Evolutionary conservation across 2,329 filamentous ascomycete genomes (phyloP).

Genomic region (Periconia sp.): DNA sequence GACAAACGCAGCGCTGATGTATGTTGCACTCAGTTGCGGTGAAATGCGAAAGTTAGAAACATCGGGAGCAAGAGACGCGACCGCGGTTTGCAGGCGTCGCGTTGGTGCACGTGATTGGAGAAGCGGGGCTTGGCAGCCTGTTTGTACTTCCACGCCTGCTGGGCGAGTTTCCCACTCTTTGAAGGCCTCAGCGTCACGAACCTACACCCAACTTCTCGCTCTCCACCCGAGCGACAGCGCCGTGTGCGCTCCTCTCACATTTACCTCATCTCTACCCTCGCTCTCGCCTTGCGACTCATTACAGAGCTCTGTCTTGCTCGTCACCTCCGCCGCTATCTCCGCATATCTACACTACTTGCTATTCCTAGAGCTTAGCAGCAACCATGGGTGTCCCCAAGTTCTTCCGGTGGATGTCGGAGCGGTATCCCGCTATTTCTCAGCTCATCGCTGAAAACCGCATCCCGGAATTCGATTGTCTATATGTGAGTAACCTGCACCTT

Average conservation of each 20-base stretch:
- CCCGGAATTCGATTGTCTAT: slow-evolving; percentile 97
- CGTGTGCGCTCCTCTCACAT: slow-evolving; percentile 28
- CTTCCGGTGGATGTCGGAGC: slow-evolving; percentile 98
- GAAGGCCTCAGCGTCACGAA: slow-evolving; percentile 50
- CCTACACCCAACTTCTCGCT: slow-evolving; percentile 26
- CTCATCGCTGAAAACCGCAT: slow-evolving; percentile 98
- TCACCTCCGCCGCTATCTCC: slow-evolving; percentile 9
- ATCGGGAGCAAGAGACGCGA: slow-evolving; percentile 8
- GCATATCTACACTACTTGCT: neutral
- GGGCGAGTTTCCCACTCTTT: slow-evolving; percentile 31
- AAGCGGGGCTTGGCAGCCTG: slow-evolving; percentile 10
- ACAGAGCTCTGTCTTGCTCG: no score
- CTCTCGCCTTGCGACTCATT: neutral
- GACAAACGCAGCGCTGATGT: no score
- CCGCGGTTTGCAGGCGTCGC: slow-evolving; percentile 1
- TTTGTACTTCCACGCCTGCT: no score
- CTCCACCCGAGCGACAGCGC: slow-evolving; percentile 22
- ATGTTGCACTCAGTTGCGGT: neutral
- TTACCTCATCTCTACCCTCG: slow-evolving; percentile 14
- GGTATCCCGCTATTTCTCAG: slow-evolving; percentile 97
- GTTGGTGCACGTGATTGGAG: no score
- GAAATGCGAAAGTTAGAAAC: slow-evolving; percentile 2
- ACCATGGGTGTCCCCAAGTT: slow-evolving; percentile 83
- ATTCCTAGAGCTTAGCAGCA: slow-evolving; percentile 26
- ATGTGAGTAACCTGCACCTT: no score